Base-by-base conservation (phyloP, 176 grass and related monocot species). In the Cenchrus purpureus region DNA sequence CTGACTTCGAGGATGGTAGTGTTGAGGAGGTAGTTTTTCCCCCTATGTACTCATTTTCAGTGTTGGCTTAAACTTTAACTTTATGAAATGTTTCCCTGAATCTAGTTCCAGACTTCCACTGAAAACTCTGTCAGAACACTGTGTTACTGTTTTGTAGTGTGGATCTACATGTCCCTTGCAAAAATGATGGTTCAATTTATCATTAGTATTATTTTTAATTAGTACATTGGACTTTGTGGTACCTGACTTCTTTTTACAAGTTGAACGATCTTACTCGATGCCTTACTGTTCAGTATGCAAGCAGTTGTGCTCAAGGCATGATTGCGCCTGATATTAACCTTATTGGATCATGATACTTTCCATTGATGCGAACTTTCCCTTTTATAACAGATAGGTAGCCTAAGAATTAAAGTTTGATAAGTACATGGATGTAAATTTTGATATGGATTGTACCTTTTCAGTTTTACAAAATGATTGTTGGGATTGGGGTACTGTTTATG, bases 1-100 rank as follows among this genome's bases (percentile, higher is more conserved):
- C 91, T 5, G 91, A 91, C 31, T 87, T 92, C 20, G 88, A 95
- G 69, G 93, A 98, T 82, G 86, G 88, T 32, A 98, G 96, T 79
- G 49, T 94, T 69, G 88, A 87, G 68, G 91, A 98, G 91, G 93
- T 98, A 81, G 57, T 73, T 82, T 42, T 49, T 13, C 50, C 72
- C 13, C 80, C 6, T 32, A 1, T 53, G 3, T 0, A 1, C 44
- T 76, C 37, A 64, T 69, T 20, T 85, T 84, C 16, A 67, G 53
- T 22, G 20, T 50, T 0, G 32, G 66, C 13, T 54, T 66, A 3
- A 43, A 7, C 10, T 13, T 70, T 69, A 42, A 87, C 34, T 16
- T 46, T 4, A 40, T 17, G 44, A 53, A 6, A n/a, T 40, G 40
- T 45, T 67, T 8, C 2, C 31, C 46, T 34, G 0, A 70, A 54